phyloP scores from a whole-genome alignment of 306 rosid genomes.

The Cucurbita pepo region DNA sequence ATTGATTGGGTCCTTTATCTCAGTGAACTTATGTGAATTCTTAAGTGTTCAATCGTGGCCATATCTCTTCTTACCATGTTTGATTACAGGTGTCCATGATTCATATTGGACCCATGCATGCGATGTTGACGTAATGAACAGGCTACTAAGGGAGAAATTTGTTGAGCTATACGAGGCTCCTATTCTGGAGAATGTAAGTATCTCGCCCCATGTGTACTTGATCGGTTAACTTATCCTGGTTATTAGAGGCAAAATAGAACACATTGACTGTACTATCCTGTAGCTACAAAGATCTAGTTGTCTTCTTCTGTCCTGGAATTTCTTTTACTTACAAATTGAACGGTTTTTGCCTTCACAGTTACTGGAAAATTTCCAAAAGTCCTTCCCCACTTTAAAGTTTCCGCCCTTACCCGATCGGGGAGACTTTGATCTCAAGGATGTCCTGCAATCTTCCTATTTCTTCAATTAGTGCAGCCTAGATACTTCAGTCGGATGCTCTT shows the following conservation, averaged over 20 bases:
- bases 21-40: not conserved
- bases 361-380: slow-evolving; percentile 48
- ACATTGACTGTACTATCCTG: not conserved
- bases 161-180: slow-evolving; percentile 84
- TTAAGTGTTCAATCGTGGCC: not conserved
- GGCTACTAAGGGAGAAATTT: slow-evolving; percentile 71
- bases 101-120: slow-evolving; percentile 99
- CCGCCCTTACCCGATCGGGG: slow-evolving; percentile 79
- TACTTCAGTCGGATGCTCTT: slow-evolving; percentile 8
- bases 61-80: not conserved
- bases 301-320: not conserved
- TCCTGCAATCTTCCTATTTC: slow-evolving; percentile 58
- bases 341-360: slow-evolving; percentile 26
- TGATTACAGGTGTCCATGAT: slow-evolving; percentile 83
- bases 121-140: slow-evolving; percentile 79
- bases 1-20: not conserved
- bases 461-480: slow-evolving; percentile 43
- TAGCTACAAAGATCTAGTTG: not conserved
- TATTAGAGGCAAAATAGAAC: not conserved
- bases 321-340: slow-evolving; percentile 1
- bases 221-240: not conserved
- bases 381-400: slow-evolving; percentile 47
- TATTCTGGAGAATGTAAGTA: slow-evolving; percentile 67
- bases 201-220: not conserved
- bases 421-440: slow-evolving; percentile 67